phyloP scores from a whole-genome alignment of 1,284 basidiomycete species.

The Tilletia walkeri region DNA sequence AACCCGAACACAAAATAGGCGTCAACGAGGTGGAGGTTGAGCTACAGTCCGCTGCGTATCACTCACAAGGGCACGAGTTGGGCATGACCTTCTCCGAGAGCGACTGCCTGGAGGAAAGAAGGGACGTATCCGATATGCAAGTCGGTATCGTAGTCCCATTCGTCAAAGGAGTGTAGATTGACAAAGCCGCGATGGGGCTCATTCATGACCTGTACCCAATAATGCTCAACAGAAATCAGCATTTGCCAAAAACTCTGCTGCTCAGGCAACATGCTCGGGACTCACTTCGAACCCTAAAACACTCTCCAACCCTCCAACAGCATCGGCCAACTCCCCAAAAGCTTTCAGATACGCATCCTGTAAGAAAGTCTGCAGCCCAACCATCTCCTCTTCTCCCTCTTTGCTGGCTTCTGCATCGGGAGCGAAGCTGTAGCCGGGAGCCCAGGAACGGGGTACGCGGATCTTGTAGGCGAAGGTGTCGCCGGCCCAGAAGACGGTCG shows the following conservation, averaged over 20 bases:
- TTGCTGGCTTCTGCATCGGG: slow-evolving; percentile 1
- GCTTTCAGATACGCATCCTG: slow-evolving; percentile 79
- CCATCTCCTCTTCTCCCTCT: slow-evolving; percentile 29
- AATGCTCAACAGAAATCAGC: not conserved
- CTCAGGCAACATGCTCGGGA: slow-evolving; percentile 2
- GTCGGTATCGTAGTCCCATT: slow-evolving; percentile 86
- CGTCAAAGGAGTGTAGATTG: slow-evolving; percentile 74
- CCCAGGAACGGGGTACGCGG: slow-evolving; percentile 21
- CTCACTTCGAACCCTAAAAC: slow-evolving; percentile 79
- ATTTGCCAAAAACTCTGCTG: not conserved
- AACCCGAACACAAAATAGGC: no score
- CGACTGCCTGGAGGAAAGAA: slow-evolving; percentile 48
- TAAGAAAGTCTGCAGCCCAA: slow-evolving; percentile 72
- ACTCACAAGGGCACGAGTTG: slow-evolving; percentile 61
- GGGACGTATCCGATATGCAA: slow-evolving; percentile 76
- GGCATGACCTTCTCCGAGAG: slow-evolving; percentile 38
- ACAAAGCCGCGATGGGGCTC: slow-evolving; percentile 94
- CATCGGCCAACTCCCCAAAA: slow-evolving; percentile 69
- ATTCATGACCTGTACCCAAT: slow-evolving; percentile 65
- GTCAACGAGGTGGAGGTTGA: not conserved
- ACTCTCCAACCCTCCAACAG: slow-evolving; percentile 71
- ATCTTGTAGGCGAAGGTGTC: slow-evolving; percentile 74
- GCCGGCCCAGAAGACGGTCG: slow-evolving; percentile 55
- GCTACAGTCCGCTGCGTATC: not conserved
- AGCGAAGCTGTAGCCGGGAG: not conserved